Evolutionary conservation across 2,329 filamentous ascomycete species (phyloP).

Genomic region (Erysiphe pulchra): DNA sequence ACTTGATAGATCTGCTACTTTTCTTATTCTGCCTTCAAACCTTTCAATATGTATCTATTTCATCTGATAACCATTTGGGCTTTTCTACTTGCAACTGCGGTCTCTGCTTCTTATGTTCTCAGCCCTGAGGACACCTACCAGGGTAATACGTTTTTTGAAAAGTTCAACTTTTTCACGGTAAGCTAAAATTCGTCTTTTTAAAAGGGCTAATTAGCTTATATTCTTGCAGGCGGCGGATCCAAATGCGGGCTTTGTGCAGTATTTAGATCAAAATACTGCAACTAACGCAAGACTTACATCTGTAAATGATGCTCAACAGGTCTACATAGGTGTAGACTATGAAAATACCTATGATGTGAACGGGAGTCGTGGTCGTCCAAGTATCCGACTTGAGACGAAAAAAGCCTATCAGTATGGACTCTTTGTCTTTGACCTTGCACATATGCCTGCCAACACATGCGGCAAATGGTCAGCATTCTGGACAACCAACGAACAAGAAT

Average conservation of each 20-base stretch:
- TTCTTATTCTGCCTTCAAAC: not conserved
- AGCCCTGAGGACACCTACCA: constrained; percentile 1
- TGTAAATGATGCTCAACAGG: not conserved
- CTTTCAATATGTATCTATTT: not conserved
- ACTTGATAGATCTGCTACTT: too few relatives aligned
- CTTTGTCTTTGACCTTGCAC: constrained; percentile 41
- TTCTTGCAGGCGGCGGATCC: not conserved
- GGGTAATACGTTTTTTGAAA: constrained; percentile 1
- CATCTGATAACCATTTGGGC: not conserved
- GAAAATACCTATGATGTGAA: not conserved
- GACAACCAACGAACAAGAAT: constrained; percentile 2
- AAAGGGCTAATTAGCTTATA: not conserved
- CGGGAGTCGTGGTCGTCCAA: constrained; percentile 19
- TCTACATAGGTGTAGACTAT: constrained; percentile 1
- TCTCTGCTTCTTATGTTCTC: not conserved
- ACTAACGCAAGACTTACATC: not conserved
- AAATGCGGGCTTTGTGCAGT: constrained; percentile 1
- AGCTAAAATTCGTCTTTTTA: not conserved
- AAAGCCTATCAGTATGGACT: constrained; percentile 36
- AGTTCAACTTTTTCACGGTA: not conserved
- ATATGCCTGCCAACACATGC: constrained; percentile 45
- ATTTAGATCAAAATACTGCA: not conserved
- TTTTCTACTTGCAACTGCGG: not conserved
- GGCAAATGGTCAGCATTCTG: constrained; percentile 43
- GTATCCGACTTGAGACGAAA: constrained; percentile 39